Evolutionary conservation across 2,329 filamentous ascomycete genomes (phyloP).

Genomic region (Escovopsis weberi): DNA sequence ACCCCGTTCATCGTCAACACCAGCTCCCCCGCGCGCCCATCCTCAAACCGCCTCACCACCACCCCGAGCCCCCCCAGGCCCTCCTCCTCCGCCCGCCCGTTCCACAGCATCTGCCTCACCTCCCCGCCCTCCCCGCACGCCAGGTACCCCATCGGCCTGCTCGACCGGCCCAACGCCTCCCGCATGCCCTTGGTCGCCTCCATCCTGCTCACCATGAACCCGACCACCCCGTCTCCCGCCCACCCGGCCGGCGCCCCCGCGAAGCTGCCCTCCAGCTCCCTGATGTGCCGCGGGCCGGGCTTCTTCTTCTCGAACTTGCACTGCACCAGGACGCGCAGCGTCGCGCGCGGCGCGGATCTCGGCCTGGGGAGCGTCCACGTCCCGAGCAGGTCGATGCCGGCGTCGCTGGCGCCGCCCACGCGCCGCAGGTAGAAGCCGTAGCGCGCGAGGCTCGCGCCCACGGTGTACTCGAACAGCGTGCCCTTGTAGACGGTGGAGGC

Average conservation of each 20-base stretch:
- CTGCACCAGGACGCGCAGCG: constrained; percentile 41
- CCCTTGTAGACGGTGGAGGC: constrained; percentile 51
- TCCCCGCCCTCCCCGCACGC: constrained; percentile 43
- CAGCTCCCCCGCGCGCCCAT: constrained; percentile 23
- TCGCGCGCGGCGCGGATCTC: constrained; percentile 6
- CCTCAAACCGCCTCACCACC: constrained; percentile 25
- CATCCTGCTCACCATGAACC: constrained; percentile 52
- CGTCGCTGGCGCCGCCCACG: constrained; percentile 51
- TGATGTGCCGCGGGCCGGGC: constrained; percentile 43
- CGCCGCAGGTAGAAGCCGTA: constrained; percentile 52
- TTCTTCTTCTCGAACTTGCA: constrained; percentile 50
- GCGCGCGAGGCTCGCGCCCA: constrained; percentile 36
- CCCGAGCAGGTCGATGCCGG: constrained; percentile 61
- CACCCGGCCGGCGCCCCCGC: constrained; percentile 59
- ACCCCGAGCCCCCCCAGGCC: constrained; percentile 48
- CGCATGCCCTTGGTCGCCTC: constrained; percentile 67
- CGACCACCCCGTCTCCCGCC: constrained; percentile 45
- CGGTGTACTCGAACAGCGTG: constrained; percentile 65
- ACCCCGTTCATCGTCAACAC: constrained; percentile 36
- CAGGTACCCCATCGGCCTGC: constrained; percentile 58
- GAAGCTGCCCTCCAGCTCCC: constrained; percentile 73
- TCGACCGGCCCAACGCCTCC: constrained; percentile 52
- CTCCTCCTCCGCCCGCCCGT: constrained; percentile 43
- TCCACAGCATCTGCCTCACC: constrained; percentile 60
- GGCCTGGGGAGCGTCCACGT: constrained; percentile 39